These are phyloP conservation scores for Globisporangium iwayamae DNA, from an alignment of 352 stramenopile species.

Conservation along the genomic window DNA sequence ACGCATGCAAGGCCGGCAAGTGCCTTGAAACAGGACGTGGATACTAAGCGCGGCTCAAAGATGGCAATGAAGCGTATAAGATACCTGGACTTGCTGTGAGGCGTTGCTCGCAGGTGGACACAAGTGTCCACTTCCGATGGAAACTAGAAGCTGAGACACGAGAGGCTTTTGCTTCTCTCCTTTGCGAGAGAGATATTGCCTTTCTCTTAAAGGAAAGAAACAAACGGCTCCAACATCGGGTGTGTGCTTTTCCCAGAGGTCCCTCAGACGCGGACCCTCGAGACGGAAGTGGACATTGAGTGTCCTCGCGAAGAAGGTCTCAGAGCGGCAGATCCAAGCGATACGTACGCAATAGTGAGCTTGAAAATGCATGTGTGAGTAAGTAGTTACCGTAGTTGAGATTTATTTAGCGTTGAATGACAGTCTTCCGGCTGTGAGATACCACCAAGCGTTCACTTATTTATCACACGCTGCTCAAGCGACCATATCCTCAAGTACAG, in stretches of 20 bases:
- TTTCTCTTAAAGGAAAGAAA: background rate
- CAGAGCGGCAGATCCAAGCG: background rate
- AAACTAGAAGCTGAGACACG: background rate
- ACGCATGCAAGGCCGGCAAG: slow-evolving; percentile 22
- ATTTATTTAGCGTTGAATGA: background rate
- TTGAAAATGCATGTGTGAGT: background rate
- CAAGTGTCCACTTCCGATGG: background rate
- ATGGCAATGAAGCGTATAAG: background rate
- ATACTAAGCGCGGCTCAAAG: background rate
- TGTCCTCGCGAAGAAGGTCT: background rate
- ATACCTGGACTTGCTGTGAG: background rate
- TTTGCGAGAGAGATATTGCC: background rate
- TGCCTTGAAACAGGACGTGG: slow-evolving; percentile 9
- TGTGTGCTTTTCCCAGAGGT: background rate
- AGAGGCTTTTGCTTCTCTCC: background rate
- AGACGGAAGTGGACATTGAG: background rate
- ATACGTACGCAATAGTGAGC: background rate
- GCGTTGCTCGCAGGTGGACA: background rate
- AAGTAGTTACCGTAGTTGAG: background rate
- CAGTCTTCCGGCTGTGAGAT: background rate
- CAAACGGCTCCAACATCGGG: background rate
- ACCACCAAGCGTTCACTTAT: background rate
- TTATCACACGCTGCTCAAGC: too few species aligned
- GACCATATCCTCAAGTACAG: too few species aligned
- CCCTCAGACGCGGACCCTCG: background rate